Conservation (phyloP, 371 early-diverging fungal genomes). For the Sporodiniella umbellata region DNA sequence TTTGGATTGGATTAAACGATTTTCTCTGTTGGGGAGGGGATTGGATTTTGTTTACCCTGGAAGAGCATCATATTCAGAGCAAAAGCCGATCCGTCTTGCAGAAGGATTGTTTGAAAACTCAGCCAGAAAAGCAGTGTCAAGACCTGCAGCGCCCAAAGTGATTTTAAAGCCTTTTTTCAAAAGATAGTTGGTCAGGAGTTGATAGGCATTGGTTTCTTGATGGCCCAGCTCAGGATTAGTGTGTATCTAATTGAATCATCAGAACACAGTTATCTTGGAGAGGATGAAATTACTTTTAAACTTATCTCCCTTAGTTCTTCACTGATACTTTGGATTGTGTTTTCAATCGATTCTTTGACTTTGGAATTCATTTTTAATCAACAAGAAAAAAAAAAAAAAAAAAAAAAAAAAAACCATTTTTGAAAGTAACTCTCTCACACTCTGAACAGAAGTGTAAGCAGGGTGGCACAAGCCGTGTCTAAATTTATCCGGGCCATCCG, state of each 20-base stretch:
- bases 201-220: slow-evolving; percentile 48
- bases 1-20: neutral
- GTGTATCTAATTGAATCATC: slow-evolving; percentile 46
- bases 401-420: neutral
- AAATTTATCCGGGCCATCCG: too few species aligned
- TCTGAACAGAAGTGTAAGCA: too few species aligned
- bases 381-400: neutral
- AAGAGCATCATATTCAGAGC: slow-evolving; percentile 63
- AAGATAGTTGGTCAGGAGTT: slow-evolving; percentile 50
- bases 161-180: slow-evolving; percentile 50
- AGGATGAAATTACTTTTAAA: slow-evolving; percentile 20
- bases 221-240: slow-evolving; percentile 58
- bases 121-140: slow-evolving; percentile 61
- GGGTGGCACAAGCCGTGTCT: too few species aligned
- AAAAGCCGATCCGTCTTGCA: slow-evolving; percentile 47
- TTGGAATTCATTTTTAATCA: neutral
- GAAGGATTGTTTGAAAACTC: slow-evolving; percentile 35
- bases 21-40: too few species aligned
- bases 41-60: slow-evolving; percentile 30
- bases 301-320: slow-evolving; percentile 20
- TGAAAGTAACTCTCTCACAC: neutral
- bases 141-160: slow-evolving; percentile 43
- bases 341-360: slow-evolving; percentile 5
- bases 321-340: slow-evolving; percentile 9
- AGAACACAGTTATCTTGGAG: too few species aligned